Base-by-base conservation (phyloP, 2,329 filamentous ascomycete genomes). In the Aspergillus ibericus region DNA sequence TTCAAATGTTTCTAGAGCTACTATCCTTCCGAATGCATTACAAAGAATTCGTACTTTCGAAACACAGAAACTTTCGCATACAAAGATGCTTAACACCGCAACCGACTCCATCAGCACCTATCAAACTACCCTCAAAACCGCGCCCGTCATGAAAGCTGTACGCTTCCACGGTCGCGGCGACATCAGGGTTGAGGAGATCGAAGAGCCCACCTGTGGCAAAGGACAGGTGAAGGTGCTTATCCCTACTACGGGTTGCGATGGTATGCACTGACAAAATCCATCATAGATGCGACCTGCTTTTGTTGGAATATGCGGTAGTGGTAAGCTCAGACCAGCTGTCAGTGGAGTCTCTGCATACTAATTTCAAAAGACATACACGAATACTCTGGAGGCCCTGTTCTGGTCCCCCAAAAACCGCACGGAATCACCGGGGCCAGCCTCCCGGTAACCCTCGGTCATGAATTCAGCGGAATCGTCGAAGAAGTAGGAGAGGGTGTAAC, bases 401-500 rank as follows among this genome's bases (percentile, higher is more conserved):
- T 84, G 69, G 79, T 81, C 1, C 83, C 84, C 3, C 60, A 66
- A n/a, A 57, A 61, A 18, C 83, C 85, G 0, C 86, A 89, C 65
- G 81, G 80, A 1, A 71, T 88, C 20, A 88, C 85, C 0, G 76
- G 80, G 22, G 82, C 85, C 54, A 77, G 75, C 0, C 78, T 83
- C 36, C 87, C 86, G 1, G 78, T 88, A 13, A 85, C 80, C 0
- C 76, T 89, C 15, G 87, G 87, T 22, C 87, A 89, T 66, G 87
- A 89, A 66, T 86, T 89, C 70, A 82, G 80, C 2, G 87, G 86
- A 13, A 78, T 81, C 1, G 77, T 89, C 27, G 77, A 81, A 5
- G 83, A 87, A 62, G 73, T 88, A n/a, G 86, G 86, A 0, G 68
- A 76, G 0, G 78, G 74, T 0, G 81, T 85, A 3, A 68, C 65